These are phyloP conservation scores for Fraxinus dipetala DNA, from an alignment of 305 asterid species.

Conservation along the genomic window DNA sequence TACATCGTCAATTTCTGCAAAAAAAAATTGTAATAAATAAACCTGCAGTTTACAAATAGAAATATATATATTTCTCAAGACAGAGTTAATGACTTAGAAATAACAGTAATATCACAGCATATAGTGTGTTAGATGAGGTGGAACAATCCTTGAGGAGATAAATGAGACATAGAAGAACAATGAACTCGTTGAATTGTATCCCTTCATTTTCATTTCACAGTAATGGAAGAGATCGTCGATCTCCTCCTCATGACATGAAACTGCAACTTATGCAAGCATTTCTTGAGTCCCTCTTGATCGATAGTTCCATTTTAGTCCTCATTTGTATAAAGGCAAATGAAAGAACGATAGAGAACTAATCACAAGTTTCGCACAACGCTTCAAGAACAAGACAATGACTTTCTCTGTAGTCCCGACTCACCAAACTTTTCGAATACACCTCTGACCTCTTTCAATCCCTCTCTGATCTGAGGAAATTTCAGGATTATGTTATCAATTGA, in stretches of 20 bases:
- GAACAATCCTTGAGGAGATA: slow-evolving; percentile 39
- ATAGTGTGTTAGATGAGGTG: slow-evolving; percentile 29
- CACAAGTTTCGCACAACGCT: not conserved
- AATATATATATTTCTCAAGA: not conserved
- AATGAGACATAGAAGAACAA: slow-evolving; percentile 44
- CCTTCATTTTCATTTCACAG: slow-evolving; percentile 46
- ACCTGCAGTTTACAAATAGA: not conserved
- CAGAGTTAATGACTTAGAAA: not conserved
- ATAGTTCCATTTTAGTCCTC: slow-evolving; percentile 47
- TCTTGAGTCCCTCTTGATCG: slow-evolving; percentile 41
- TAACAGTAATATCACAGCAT: not conserved
- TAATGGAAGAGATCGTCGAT: slow-evolving; percentile 40
- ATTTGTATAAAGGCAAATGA: slow-evolving; percentile 25
- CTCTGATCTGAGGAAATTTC: slow-evolving; percentile 48
- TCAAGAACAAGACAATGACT: not conserved
- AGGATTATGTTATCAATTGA: slow-evolving; percentile 44
- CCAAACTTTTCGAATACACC: slow-evolving; percentile 40
- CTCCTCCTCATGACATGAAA: slow-evolving; percentile 38
- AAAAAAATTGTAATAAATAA: not conserved
- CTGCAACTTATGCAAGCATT: slow-evolving; percentile 39
- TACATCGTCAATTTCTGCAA: slow-evolving; percentile 37
- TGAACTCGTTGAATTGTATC: slow-evolving; percentile 52
- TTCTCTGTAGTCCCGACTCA: slow-evolving; percentile 16
- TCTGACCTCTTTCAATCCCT: slow-evolving; percentile 42
- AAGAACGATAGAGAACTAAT: not conserved